Evolutionary conservation across 768 basidiomycete genomes (phyloP).

Genomic region (Boletus insuetus): DNA sequence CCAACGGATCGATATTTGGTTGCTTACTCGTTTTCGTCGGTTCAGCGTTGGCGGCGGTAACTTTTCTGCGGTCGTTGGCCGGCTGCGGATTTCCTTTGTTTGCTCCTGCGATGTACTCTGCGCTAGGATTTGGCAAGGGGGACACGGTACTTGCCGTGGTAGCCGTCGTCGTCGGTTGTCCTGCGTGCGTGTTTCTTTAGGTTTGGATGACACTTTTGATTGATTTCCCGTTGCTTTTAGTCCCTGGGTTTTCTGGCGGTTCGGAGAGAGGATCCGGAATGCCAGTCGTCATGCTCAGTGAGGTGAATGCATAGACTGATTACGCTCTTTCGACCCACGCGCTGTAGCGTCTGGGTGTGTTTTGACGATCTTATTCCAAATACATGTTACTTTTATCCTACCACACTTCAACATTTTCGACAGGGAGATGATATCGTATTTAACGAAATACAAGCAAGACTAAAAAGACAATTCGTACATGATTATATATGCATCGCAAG

Average conservation of each 20-base stretch:
- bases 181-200: constrained; percentile 33
- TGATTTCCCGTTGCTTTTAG: constrained; percentile 38
- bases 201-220: constrained; percentile 1
- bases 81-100: constrained; percentile 83
- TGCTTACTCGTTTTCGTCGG: neutral
- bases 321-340: no score
- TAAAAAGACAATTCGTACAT: no score
- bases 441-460: no score
- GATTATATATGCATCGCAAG: no score
- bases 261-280: constrained; percentile 48
- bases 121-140: constrained; percentile 68
- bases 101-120: constrained; percentile 62
- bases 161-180: constrained; percentile 60
- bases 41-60: constrained; percentile 61
- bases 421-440: no score
- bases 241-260: constrained; percentile 44
- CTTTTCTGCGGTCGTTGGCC: constrained; percentile 59
- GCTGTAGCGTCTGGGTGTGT: no score
- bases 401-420: no score
- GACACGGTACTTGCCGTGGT: constrained; percentile 60
- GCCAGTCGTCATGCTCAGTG: constrained; percentile 41
- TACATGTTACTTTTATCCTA: no score
- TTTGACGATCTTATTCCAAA: no score
- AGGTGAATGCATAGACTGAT: neutral
- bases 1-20: neutral